phyloP scores from a whole-genome alignment of 306 rosid genomes.

The Quercus variabilis region DNA sequence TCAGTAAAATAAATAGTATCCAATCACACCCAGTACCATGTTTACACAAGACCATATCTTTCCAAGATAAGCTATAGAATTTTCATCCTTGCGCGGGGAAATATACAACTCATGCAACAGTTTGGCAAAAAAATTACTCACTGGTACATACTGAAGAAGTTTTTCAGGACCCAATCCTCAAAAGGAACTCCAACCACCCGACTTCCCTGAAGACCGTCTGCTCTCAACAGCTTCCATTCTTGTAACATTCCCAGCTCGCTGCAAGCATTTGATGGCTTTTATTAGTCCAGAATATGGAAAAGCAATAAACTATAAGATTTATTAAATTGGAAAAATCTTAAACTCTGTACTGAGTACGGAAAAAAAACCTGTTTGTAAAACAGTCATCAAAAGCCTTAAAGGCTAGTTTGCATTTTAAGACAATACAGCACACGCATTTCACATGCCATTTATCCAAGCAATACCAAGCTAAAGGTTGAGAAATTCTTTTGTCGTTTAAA shows the following conservation, averaged over 20 bases:
- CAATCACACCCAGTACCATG: background rate
- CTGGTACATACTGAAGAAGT: conserved; percentile 9
- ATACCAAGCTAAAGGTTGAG: too few species aligned
- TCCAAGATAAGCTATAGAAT: background rate
- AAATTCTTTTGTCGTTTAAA: background rate
- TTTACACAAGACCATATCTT: background rate
- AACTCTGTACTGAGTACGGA: background rate
- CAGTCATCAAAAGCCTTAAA: too few species aligned
- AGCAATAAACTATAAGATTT: background rate
- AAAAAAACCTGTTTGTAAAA: background rate
- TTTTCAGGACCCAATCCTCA: conserved; percentile 26
- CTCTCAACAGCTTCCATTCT: conserved; percentile 22
- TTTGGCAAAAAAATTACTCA: background rate
- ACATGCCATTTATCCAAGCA: too few species aligned
- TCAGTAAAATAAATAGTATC: rapidly evolving
- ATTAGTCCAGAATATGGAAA: conserved; percentile 3
- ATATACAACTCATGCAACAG: background rate
- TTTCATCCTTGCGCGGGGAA: background rate
- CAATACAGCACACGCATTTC: too few species aligned
- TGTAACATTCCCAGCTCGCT: conserved; percentile 45
- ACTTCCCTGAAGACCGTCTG: conserved; percentile 21
- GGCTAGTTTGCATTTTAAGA: too few species aligned
- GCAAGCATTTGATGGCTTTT: conserved; percentile 23
- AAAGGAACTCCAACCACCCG: conserved; percentile 38
- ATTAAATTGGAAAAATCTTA: background rate